Percentiles rank a stretch among this genome's conserved stretches.
These are phyloP conservation scores for Pseudogymnoascus sp. DNA, from an alignment of 2,329 filamentous ascomycete genomes.

Conservation along the genomic window DNA sequence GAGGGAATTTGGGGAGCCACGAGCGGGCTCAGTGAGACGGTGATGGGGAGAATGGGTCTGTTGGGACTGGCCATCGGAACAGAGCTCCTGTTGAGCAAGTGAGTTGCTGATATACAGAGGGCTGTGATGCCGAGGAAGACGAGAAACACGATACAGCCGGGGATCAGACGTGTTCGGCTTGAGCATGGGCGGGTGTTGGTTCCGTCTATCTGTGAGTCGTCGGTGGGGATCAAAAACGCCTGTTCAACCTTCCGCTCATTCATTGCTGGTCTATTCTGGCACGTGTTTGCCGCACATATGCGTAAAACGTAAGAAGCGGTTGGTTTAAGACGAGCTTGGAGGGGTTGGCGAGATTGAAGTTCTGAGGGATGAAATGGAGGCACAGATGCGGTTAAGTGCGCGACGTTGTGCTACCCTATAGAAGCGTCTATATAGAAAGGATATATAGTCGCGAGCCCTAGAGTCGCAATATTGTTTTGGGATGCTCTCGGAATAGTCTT, in stretches of 20 bases:
- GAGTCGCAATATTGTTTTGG: background rate
- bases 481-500: background rate
- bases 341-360: background rate
- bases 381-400: background rate
- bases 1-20: background rate
- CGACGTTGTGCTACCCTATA: background rate
- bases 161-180: background rate
- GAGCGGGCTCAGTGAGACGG: background rate
- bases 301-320: background rate
- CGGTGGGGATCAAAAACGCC: too few relatives aligned
- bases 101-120: background rate
- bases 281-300: background rate
- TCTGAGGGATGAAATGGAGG: too few relatives aligned
- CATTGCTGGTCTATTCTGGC: background rate
- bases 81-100: background rate
- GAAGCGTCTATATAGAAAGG: background rate
- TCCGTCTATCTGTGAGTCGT: background rate
- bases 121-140: background rate
- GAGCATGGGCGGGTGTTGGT: background rate
- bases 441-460: background rate
- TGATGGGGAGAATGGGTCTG: background rate
- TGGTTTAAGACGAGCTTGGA: background rate
- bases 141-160: background rate
- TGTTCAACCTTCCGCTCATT: background rate
- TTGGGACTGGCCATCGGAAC: background rate